A percentile compares a stretch with the other conserved stretches of the same genome.
Conservation (phyloP, 2,329 filamentous ascomycete genomes). For the Fusarium nelsonii region DNA sequence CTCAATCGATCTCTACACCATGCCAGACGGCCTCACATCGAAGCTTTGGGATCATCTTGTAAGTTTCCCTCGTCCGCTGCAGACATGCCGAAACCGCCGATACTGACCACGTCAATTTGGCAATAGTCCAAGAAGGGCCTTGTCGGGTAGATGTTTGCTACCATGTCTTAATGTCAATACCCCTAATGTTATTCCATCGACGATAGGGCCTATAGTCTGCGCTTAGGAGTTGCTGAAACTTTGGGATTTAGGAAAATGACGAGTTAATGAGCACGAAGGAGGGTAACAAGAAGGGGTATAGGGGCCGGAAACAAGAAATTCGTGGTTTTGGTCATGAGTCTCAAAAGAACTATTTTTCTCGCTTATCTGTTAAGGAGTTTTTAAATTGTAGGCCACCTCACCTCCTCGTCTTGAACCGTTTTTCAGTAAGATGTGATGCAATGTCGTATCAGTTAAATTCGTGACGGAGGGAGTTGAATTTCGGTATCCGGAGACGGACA, state of each 20-base stretch:
- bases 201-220: slow-evolving; percentile 39
- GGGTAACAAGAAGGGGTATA: slow-evolving; percentile 17
- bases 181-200: slow-evolving; percentile 35
- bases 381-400: not conserved
- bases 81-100: not conserved
- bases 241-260: slow-evolving; percentile 42
- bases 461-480: slow-evolving; percentile 17
- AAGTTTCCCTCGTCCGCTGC: slow-evolving; percentile 43
- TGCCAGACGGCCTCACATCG: slow-evolving; percentile 88
- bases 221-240: slow-evolving; percentile 34
- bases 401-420: slow-evolving; percentile 6
- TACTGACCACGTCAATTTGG: slow-evolving; percentile 11
- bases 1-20: slow-evolving; percentile 97
- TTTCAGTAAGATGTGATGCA: not conserved
- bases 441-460: not conserved
- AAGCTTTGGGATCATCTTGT: slow-evolving; percentile 92
- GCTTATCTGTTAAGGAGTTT: not conserved
- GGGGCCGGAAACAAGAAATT: slow-evolving; percentile 24
- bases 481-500: slow-evolving; percentile 6
- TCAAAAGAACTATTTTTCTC: slow-evolving; percentile 3
- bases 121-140: slow-evolving; percentile 58
- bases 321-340: slow-evolving; percentile 21
- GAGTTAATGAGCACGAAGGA: slow-evolving; percentile 40
- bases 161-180: slow-evolving; percentile 36
- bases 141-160: slow-evolving; percentile 49